Conservation (phyloP, 2,329 filamentous ascomycete species). For the Monilinia fructicola region DNA sequence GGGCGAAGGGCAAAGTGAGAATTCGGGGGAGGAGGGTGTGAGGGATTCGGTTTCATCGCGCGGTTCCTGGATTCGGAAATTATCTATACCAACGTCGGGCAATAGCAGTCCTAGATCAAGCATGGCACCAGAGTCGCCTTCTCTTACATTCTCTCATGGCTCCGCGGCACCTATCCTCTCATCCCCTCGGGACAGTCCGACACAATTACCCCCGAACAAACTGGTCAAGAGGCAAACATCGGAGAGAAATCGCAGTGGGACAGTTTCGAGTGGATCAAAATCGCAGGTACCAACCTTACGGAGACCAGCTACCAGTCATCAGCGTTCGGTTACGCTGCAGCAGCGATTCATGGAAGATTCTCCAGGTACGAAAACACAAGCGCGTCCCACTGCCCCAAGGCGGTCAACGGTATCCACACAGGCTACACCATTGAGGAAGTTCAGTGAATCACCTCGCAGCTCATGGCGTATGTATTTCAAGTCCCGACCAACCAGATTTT, state of each 20-base stretch:
- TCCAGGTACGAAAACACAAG: conserved; percentile 26
- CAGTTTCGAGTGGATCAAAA: conserved; percentile 50
- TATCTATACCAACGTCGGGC: conserved; percentile 66
- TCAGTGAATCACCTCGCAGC: conserved; percentile 29
- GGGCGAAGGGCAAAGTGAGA: conserved; percentile 33
- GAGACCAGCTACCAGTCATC: conserved; percentile 75
- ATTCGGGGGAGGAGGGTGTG: conserved; percentile 31
- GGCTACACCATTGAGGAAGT: conserved; percentile 29
- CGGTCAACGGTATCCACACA: conserved; percentile 25
- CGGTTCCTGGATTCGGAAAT: conserved; percentile 70
- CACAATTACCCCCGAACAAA: conserved; percentile 65
- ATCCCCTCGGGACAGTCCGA: conserved; percentile 39
- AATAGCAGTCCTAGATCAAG: conserved; percentile 65
- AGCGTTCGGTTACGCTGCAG: conserved; percentile 70
- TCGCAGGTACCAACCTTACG: conserved; percentile 66
- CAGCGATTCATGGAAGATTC: conserved; percentile 44
- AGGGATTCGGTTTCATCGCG: conserved; percentile 60
- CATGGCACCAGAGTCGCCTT: conserved; percentile 63
- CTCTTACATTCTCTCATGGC: conserved; percentile 63
- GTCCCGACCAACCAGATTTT: conserved; percentile 37
- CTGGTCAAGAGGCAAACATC: conserved; percentile 72
- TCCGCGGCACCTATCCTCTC: conserved; percentile 64
- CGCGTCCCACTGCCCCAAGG: conserved; percentile 26
- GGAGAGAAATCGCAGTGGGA: conserved; percentile 48
- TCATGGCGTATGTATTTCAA: conserved; percentile 40